Percentiles rank a stretch among this genome's conserved stretches.
Evolutionary conservation across 148 eudicot genomes (phyloP).

Genomic region (Nyssa sinensis): DNA sequence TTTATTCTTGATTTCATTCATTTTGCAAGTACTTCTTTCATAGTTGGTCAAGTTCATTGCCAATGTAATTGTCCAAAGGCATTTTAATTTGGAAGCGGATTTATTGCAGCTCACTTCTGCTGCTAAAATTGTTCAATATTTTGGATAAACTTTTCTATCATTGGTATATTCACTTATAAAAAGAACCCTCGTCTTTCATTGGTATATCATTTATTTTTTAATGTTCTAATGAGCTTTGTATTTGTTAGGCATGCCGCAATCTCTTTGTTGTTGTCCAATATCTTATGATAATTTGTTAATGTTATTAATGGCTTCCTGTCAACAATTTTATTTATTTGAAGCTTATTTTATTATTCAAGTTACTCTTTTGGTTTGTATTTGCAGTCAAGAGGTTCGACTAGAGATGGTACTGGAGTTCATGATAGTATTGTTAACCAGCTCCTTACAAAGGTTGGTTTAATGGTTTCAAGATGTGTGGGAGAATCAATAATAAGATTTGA

Average conservation of each 20-base stretch:
- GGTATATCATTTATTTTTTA: background rate
- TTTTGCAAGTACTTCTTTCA: background rate
- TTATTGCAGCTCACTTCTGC: background rate
- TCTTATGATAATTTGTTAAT: background rate
- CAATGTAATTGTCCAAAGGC: background rate
- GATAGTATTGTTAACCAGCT: conserved; percentile 90
- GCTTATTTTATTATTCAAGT: conserved; percentile 8
- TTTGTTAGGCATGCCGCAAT: background rate
- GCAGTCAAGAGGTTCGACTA: conserved; percentile 98
- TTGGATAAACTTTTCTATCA: conserved; percentile 1
- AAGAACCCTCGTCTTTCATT: too few species aligned
- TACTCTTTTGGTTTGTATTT: conserved; percentile 13
- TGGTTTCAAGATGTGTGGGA: conserved; percentile 1
- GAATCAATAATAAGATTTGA: conserved; percentile 7
- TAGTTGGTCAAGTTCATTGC: background rate
- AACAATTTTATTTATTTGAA: background rate
- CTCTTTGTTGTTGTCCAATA: background rate
- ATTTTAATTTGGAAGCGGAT: background rate
- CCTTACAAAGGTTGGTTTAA: conserved; percentile 62
- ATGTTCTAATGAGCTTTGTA: background rate
- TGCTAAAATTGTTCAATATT: background rate
- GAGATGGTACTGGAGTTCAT: conserved; percentile 99
- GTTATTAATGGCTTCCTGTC: background rate
- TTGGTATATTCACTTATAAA: too few species aligned
- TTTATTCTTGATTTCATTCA: background rate